These are phyloP conservation scores for Leccinum discolor DNA, from an alignment of 1,284 basidiomycete genomes.

Conservation along the genomic window DNA sequence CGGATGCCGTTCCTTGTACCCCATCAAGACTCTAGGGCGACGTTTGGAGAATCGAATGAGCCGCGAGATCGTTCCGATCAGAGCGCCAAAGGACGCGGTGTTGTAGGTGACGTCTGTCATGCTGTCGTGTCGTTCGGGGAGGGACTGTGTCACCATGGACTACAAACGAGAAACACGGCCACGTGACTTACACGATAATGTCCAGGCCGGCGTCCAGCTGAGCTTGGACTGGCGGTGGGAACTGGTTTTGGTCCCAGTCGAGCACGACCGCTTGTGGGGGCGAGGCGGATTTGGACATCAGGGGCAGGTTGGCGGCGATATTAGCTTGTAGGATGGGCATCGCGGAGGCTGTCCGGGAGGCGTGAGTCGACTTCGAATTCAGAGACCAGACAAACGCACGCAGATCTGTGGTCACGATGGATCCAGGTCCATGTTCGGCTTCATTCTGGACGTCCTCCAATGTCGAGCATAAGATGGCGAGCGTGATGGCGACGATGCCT, in stretches of 20 bases:
- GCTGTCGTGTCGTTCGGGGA: conserved; percentile 36
- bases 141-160: background rate
- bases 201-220: conserved; percentile 46
- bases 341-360: conserved; percentile 61
- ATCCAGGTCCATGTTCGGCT: conserved; percentile 26
- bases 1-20: conserved; percentile 82
- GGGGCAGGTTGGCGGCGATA: conserved; percentile 50
- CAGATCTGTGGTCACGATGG: conserved; percentile 73
- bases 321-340: conserved; percentile 79
- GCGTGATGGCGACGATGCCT: conserved; percentile 74
- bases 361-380: background rate
- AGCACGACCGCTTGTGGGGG: conserved; percentile 50
- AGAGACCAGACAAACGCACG: conserved; percentile 43
- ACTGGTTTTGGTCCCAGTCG: conserved; percentile 69
- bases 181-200: conserved; percentile 51
- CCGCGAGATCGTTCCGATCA: conserved; percentile 54
- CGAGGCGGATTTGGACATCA: conserved; percentile 30
- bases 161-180: too few species aligned
- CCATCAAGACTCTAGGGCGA: conserved; percentile 61
- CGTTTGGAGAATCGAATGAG: conserved; percentile 38
- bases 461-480: conserved; percentile 53
- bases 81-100: conserved; percentile 75
- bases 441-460: conserved; percentile 15
- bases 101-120: conserved; percentile 94
- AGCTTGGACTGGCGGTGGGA: conserved; percentile 52